Conservation (phyloP, 75 land plant genomes). For the Chamaecyparis obtusa region DNA sequence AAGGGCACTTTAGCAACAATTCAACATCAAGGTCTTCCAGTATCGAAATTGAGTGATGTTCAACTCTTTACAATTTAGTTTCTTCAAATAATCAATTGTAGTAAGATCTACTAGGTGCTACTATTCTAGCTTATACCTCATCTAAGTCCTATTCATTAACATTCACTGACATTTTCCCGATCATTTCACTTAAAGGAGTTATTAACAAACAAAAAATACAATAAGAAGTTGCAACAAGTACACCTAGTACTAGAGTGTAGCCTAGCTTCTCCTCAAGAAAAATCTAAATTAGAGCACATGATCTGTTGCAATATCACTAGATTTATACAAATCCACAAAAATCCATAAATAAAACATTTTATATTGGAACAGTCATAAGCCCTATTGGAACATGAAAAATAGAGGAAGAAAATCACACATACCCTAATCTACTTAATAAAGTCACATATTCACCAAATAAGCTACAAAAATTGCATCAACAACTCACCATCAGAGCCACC, state of each 20-base stretch:
- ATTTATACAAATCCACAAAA: not conserved
- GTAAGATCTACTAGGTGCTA: not conserved
- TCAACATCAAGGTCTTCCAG: not conserved
- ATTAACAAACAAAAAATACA: not conserved
- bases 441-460: not conserved
- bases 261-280: not conserved
- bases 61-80: not conserved
- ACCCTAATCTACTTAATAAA: not conserved
- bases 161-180: not conserved
- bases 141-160: not conserved
- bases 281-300: not conserved
- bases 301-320: not conserved
- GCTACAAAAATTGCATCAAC: not conserved
- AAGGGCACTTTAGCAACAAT: not conserved
- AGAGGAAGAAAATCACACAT: not conserved
- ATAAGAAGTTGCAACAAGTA: not conserved
- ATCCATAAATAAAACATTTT: not conserved
- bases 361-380: not conserved
- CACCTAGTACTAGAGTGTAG: not conserved
- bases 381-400: not conserved
- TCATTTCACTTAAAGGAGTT: not conserved
- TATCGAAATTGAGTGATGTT: not conserved
- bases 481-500: slow-evolving; percentile 74
- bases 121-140: not conserved
- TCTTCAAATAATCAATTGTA: not conserved